phyloP scores from a whole-genome alignment of 805 yeast species.

The Sugiyamaella lignohabitans region DNA sequence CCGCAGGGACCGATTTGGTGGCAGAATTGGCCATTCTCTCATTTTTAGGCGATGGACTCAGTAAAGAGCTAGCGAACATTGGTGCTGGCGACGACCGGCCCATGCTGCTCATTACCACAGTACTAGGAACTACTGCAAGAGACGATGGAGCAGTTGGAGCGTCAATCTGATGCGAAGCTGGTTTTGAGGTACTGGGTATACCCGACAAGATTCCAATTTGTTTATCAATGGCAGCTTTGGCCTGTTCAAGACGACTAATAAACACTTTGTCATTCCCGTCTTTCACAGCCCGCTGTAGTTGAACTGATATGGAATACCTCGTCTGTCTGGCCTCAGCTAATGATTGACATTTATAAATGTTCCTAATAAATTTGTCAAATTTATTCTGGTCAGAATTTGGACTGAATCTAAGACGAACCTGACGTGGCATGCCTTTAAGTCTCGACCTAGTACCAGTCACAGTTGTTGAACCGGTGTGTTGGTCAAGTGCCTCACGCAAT shows the following conservation, averaged over 20 bases:
- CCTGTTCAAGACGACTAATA: constrained; percentile 29
- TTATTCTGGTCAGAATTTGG: constrained; percentile 37
- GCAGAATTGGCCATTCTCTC: neutral
- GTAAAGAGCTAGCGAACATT: neutral
- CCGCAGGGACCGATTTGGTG: neutral
- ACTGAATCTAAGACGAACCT: constrained; percentile 29
- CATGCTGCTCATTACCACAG: neutral
- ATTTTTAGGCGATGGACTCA: neutral
- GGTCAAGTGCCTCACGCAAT: constrained; percentile 61
- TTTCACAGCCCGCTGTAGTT: constrained; percentile 38
- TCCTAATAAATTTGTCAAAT: constrained; percentile 38
- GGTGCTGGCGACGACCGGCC: neutral
- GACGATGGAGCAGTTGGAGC: neutral
- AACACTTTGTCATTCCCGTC: constrained; percentile 30
- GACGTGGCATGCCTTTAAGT: neutral
- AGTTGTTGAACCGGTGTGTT: constrained; percentile 37
- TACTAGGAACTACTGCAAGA: neutral
- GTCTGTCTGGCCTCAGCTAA: constrained; percentile 43
- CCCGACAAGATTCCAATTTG: constrained; percentile 27
- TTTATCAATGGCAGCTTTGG: constrained; percentile 29
- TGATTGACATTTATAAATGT: constrained; percentile 32
- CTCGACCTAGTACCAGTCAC: neutral
- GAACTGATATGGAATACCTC: constrained; percentile 42
- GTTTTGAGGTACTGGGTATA: neutral
- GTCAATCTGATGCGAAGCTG: neutral